phyloP scores from a whole-genome alignment of 2,329 filamentous ascomycete genomes.

The Venturia oleaginea region DNA sequence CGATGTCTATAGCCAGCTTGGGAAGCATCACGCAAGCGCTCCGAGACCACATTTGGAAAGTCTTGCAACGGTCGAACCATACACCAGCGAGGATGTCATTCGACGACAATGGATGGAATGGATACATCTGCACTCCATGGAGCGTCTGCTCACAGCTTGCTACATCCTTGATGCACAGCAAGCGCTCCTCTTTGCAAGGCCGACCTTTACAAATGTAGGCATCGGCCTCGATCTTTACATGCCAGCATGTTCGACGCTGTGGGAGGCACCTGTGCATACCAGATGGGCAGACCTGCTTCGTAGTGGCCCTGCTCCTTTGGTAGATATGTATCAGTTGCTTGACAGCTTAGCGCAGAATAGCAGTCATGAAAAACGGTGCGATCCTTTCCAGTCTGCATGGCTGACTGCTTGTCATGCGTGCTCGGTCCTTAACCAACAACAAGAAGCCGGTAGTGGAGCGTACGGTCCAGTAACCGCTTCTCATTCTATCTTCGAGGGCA shows the following conservation, averaged over 20 bases:
- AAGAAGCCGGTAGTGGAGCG: conserved; percentile 18
- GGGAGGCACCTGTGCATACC: conserved; percentile 26
- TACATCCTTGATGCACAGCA: conserved; percentile 35
- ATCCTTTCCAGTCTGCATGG: conserved; percentile 29
- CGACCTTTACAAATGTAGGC: conserved; percentile 11
- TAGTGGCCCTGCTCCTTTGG: not conserved
- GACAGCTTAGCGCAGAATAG: conserved; percentile 9
- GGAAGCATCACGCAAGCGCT: conserved; percentile 17
- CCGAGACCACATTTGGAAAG: conserved; percentile 13
- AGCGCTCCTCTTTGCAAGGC: conserved; percentile 23
- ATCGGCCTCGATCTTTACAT: conserved; percentile 29
- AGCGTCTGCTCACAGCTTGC: conserved; percentile 33
- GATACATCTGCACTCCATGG: conserved; percentile 24
- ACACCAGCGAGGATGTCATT: conserved; percentile 20
- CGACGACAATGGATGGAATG: conserved; percentile 26
- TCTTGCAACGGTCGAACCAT: conserved; percentile 16
- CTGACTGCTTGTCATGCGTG: conserved; percentile 27
- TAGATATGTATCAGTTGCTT: not conserved
- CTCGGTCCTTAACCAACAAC: not conserved
- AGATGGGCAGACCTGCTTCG: conserved; percentile 3
- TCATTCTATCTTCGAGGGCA: conserved; percentile 15
- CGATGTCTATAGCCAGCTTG: conserved; percentile 23
- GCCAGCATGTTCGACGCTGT: conserved; percentile 26
- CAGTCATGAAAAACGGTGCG: conserved; percentile 12
- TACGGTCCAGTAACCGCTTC: conserved; percentile 16